Base-by-base conservation (phyloP, 2,329 filamentous ascomycete species). In the Pyrenochaeta sp. region DNA sequence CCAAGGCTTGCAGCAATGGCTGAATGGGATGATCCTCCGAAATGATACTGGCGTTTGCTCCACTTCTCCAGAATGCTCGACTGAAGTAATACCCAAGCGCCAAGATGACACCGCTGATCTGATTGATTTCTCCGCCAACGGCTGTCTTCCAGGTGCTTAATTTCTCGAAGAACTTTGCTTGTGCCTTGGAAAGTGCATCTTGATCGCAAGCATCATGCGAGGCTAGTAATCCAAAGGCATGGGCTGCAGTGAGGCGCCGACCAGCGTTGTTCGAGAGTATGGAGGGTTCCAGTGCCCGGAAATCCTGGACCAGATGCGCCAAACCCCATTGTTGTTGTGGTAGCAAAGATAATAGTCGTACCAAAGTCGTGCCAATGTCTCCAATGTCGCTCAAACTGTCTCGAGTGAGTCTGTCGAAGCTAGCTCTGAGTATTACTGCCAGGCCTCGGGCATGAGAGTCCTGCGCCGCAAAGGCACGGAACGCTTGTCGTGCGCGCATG, bases 181-280 rank as follows among this genome's bases (percentile, higher is more conserved):
- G 63, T 7, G 76, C 69, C 11, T 67, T 70, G 7, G 72, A 59
- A 9, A 85, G 58, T 3, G 72, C 61, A 9, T 69, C 60, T 0
- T 72, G 55, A 2, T 76, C 58, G 43, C 73, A 71, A 3, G 69
- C 61, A 20, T 71, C 61, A 65, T 93, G 88, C 0, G 90, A 87
- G 1, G 82, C 84, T 4, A 96, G 72, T 9, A 96, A 87, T 1
- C 91, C 92, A 57, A 91, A 83, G 0, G 84, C 81, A 47, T 84
- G 85, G 11, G 90, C 85, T 1, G 86, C 85, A 19, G 86, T 75
- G 24, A 78, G 75, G 23, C 92, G 81, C 5, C 87, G 79, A 41
- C 84, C 80, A 48, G 84, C 80, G 53, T 88, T 87, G 64, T 92
- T 94, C 5, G 88, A 90, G 49, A 79, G 79, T 40, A 92, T 75